A percentile compares a stretch with the other conserved stretches of the same genome.
Conservation (phyloP, 2,329 filamentous ascomycete species). For the Chalara sp. region DNA sequence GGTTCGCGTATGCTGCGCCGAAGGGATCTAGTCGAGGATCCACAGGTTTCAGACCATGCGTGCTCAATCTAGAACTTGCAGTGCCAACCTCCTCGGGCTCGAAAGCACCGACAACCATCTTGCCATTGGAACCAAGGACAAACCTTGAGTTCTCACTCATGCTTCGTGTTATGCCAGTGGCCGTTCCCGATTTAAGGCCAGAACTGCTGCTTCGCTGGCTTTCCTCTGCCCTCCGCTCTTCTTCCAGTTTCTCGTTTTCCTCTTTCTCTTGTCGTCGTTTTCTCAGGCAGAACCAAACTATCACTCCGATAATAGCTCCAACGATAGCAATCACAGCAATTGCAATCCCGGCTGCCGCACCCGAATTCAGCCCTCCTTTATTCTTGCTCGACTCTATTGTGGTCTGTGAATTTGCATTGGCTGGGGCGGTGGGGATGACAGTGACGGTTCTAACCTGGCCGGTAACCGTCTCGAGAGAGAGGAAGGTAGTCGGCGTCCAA, state of each 20-base stretch:
- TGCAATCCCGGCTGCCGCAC: slow-evolving; percentile 45
- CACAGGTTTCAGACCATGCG: slow-evolving; percentile 46
- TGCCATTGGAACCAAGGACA: slow-evolving; percentile 28
- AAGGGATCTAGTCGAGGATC: slow-evolving; percentile 60
- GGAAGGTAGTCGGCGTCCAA: slow-evolving; percentile 30
- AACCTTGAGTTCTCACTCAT: slow-evolving; percentile 30
- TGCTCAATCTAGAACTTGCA: slow-evolving; percentile 34
- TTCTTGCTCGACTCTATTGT: slow-evolving; percentile 13
- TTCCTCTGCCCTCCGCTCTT: slow-evolving; percentile 15
- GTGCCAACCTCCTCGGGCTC: slow-evolving; percentile 15
- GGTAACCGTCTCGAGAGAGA: slow-evolving; percentile 46
- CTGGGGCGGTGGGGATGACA: slow-evolving; percentile 36
- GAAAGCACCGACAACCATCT: slow-evolving; percentile 26
- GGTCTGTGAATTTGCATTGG: slow-evolving; percentile 13
- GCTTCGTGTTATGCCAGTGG: slow-evolving; percentile 20
- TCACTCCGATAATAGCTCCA: slow-evolving; percentile 28
- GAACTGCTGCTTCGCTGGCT: neutral
- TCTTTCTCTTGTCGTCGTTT: slow-evolving; percentile 30
- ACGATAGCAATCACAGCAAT: slow-evolving; percentile 42
- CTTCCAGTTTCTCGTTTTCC: slow-evolving; percentile 30
- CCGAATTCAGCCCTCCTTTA: slow-evolving; percentile 33
- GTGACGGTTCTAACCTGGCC: slow-evolving; percentile 50
- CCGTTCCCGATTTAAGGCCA: neutral
- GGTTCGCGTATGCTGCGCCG: slow-evolving; percentile 47
- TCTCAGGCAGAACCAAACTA: slow-evolving; percentile 36